A percentile compares a stretch with the other conserved stretches of the same genome.
Conservation (phyloP, 2,329 filamentous ascomycete genomes). For the Aspergillus fischeri region DNA sequence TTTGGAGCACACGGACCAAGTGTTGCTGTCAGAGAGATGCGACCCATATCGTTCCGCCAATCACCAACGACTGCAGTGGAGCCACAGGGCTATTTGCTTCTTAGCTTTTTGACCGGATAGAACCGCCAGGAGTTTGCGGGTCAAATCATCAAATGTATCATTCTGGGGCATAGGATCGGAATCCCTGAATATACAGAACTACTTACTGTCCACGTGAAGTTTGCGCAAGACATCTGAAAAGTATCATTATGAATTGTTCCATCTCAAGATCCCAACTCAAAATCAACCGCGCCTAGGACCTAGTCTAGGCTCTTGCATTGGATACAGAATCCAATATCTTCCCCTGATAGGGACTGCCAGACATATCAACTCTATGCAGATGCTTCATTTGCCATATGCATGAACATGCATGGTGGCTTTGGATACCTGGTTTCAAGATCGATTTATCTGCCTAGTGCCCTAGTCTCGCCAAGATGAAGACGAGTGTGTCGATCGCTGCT, state of each 20-base stretch:
- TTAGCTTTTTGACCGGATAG: background rate
- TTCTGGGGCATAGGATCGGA: too few relatives aligned
- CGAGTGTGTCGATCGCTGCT: background rate
- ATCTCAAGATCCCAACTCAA: background rate
- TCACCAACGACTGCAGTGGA: background rate
- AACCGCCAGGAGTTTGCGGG: background rate
- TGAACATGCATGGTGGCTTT: background rate
- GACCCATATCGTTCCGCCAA: background rate
- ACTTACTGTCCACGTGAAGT: background rate
- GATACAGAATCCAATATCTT: background rate
- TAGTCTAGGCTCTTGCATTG: background rate
- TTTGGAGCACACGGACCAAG: conserved; percentile 13
- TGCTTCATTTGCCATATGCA: background rate
- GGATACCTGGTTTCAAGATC: background rate
- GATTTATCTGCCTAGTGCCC: background rate
- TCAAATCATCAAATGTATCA: too few relatives aligned
- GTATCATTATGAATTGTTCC: too few relatives aligned
- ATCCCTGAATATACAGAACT: background rate
- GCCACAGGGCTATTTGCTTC: background rate
- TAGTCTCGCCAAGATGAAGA: background rate
- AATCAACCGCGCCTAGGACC: background rate
- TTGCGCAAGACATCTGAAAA: background rate
- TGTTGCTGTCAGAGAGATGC: conserved; percentile 5
- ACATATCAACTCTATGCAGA: background rate
- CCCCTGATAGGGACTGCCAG: background rate